Base-by-base conservation (phyloP, 163 green algal genomes). In the Volvox carteri region DNA sequence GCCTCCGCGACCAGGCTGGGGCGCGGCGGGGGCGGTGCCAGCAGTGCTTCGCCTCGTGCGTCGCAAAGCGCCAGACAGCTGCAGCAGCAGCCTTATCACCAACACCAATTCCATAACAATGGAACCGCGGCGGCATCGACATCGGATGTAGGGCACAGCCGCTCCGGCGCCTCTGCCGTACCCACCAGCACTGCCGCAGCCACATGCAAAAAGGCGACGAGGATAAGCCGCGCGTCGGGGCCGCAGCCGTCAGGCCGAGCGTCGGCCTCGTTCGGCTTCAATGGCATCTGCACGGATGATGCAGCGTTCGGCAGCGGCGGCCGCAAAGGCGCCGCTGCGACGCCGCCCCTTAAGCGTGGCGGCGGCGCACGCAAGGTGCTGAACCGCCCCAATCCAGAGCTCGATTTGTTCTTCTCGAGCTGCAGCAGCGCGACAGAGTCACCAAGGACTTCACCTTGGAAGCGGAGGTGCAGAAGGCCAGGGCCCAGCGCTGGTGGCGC, bases 331-430 rank as follows among this genome's bases (percentile, higher is more conserved):
- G 33, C 65, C 9, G 35, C 65, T 48, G 65, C 65, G 12, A 46
- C 65, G 35, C 33, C 65, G 30, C 30, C 65, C 18, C 30, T 35
- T 33, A 75, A 75, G 65, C 65, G 65, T 23, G 33, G 65, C 65
- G 30, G 65, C 33, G 33, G 30, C 65, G 35, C 35, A 37, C 37
- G 70, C 18, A 78, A 52, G 37, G 39, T 30, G 1, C 37, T 78
- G 8, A 52, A 56, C 39, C 19, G 37, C 21, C 70, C 37, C 2
- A 25, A 28, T 76, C 23, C 65, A 4, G 65, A 56, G 1, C 70
- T 78, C 39, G 7, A 54, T 9, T 39, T 78, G 41, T 78, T 56
- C 70, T 52, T 58, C 70, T 56, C 70, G 23, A 78, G 70, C 33
- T 75, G 65, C 70, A 56, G 70, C 70, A 78, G 70, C 70, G 16